Conservation (phyloP, 495 filamentous ascomycete species). For the Cryomyces antarcticus region DNA sequence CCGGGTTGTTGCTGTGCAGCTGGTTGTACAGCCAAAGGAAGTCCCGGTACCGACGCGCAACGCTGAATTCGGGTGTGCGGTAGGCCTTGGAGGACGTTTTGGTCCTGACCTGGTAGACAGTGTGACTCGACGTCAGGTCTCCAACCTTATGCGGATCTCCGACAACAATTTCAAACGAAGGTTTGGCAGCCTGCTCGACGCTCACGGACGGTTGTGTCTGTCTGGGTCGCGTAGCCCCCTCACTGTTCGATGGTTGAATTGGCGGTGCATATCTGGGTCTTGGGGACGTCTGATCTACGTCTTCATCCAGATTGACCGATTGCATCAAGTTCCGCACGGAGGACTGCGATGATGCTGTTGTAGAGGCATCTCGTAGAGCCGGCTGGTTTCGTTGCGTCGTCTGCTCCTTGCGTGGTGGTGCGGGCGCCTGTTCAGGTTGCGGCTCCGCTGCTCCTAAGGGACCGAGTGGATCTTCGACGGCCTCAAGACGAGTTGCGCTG, state of each 20-base stretch:
- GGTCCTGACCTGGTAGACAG: slow-evolving; percentile 86
- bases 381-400: slow-evolving; percentile 24
- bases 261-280: slow-evolving; percentile 50
- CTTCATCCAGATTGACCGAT: slow-evolving; percentile 39
- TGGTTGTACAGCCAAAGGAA: slow-evolving; percentile 95
- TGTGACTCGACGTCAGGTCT: slow-evolving; percentile 89
- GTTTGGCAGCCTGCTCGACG: slow-evolving; percentile 76
- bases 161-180: slow-evolving; percentile 76
- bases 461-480: slow-evolving; percentile 74
- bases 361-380: slow-evolving; percentile 21
- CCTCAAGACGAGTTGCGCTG: slow-evolving; percentile 67
- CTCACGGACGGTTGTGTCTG: slow-evolving; percentile 64
- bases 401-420: slow-evolving; percentile 71
- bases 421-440: slow-evolving; percentile 50
- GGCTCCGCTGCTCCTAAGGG: slow-evolving; percentile 47
- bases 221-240: slow-evolving; percentile 24
- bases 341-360: slow-evolving; percentile 28
- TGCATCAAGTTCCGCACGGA: slow-evolving; percentile 34
- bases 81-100: slow-evolving; percentile 97
- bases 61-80: slow-evolving; percentile 70
- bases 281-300: slow-evolving; percentile 29
- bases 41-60: slow-evolving; percentile 83
- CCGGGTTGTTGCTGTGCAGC: slow-evolving; percentile 82
- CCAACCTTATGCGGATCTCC: slow-evolving; percentile 97
- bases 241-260: slow-evolving; percentile 32